A percentile compares a stretch with the other conserved stretches of the same genome.
phyloP scores from a whole-genome alignment of 768 basidiomycete species.

The Neoboletus brunneissimus region DNA sequence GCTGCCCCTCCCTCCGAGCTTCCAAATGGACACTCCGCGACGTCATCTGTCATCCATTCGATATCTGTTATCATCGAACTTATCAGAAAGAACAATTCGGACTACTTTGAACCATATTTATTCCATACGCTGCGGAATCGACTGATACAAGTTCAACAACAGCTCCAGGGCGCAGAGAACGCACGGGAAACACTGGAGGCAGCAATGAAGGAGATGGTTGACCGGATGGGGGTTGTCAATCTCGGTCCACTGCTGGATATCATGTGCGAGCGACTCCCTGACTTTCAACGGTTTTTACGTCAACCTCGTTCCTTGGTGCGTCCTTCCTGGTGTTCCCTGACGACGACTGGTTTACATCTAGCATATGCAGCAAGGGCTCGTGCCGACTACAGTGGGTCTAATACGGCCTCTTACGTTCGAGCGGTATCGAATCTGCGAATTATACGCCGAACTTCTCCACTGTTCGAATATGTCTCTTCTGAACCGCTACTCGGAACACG shows the following conservation, averaged over 20 bases:
- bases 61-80: constrained; percentile 90
- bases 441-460: constrained; percentile 94
- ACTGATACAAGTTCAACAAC: constrained; percentile 83
- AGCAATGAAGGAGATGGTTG: constrained; percentile 78
- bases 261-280: constrained; percentile 63
- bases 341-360: constrained; percentile 13
- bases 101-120: constrained; percentile 96
- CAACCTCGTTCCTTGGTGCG: constrained; percentile 77
- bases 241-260: constrained; percentile 77
- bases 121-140: constrained; percentile 93
- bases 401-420: constrained; percentile 87
- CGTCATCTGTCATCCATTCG: constrained; percentile 82
- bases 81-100: constrained; percentile 96
- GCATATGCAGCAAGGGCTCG: constrained; percentile 53
- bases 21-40: constrained; percentile 48
- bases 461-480: constrained; percentile 98
- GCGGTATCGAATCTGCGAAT: constrained; percentile 92
- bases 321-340: constrained; percentile 8
- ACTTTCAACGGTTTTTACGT: constrained; percentile 67
- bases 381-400: constrained; percentile 70
- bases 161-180: constrained; percentile 53
- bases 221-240: constrained; percentile 87
- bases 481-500: constrained; percentile 71
- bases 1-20: constrained; percentile 14
- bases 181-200: constrained; percentile 64